phyloP scores from a whole-genome alignment of 345 rosid species.

The Dimocarpus longan region DNA sequence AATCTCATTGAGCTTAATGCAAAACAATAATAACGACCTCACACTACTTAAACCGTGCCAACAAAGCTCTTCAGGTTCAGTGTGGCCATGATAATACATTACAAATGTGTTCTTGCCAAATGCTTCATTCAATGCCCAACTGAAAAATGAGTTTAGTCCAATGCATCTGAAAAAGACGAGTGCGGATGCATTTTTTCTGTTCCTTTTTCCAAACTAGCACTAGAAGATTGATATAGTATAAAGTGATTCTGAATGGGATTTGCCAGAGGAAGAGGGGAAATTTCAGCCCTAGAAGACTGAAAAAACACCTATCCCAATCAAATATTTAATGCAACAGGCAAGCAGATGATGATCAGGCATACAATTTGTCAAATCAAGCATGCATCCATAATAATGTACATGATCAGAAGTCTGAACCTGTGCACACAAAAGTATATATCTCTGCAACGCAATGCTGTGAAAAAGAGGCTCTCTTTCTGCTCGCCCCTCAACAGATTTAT shows the following conservation, averaged over 20 bases:
- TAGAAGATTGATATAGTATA: neutral
- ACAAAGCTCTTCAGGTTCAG: neutral
- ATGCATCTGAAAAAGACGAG: neutral
- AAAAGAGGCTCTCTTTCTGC: constrained; percentile 55
- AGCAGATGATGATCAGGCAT: neutral
- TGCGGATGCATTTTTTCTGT: neutral
- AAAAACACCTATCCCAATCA: neutral
- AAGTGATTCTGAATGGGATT: neutral
- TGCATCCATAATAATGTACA: constrained; percentile 3
- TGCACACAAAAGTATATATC: constrained; percentile 77
- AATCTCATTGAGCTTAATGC: neutral
- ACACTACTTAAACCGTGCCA: neutral
- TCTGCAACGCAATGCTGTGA: constrained; percentile 79
- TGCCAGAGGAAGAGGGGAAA: neutral
- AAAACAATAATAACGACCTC: neutral
- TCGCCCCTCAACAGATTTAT: constrained; percentile 30
- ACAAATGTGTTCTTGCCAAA: neutral
- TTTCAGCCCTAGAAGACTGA: neutral
- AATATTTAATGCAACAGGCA: neutral
- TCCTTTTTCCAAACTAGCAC: neutral
- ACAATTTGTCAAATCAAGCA: neutral
- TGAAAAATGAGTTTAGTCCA: neutral
- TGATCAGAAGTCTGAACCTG: constrained; percentile 49
- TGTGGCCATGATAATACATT: neutral
- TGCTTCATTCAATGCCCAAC: neutral